Percentiles rank a stretch among this genome's conserved stretches.
phyloP scores from a whole-genome alignment of 805 yeast species.

The Torulaspora franciscae region DNA sequence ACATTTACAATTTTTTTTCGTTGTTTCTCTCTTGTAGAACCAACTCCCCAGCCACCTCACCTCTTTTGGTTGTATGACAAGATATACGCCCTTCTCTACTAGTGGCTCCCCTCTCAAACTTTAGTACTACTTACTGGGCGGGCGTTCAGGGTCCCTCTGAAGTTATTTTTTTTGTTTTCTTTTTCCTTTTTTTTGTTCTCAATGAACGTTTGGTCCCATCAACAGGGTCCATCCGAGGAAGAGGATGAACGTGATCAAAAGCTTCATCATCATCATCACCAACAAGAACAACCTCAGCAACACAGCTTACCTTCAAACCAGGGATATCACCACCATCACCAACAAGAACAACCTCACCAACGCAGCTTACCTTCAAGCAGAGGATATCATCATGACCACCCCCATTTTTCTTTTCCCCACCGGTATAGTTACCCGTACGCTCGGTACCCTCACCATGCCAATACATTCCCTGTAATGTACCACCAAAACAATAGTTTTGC shows the following conservation, averaged over 20 bases:
- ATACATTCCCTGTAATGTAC: background rate
- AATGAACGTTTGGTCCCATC: background rate
- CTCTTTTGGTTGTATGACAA: background rate
- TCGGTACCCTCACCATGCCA: background rate
- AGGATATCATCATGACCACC: too few relatives aligned
- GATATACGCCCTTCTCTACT: background rate
- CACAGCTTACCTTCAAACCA: background rate
- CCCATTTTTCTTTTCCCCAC: background rate
- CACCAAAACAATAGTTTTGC: background rate
- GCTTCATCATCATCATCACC: conserved; percentile 7
- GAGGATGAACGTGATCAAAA: conserved; percentile 7
- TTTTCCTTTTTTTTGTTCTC: background rate
- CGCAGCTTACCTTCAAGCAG: background rate
- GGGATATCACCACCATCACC: background rate
- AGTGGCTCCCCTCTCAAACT: background rate
- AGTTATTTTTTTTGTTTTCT: background rate
- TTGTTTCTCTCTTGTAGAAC: too few relatives aligned
- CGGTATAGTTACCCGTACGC: background rate
- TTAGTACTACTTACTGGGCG: background rate
- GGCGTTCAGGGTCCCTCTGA: background rate
- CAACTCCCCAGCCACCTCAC: background rate
- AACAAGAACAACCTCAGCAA: conserved; percentile 2
- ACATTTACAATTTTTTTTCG: too few relatives aligned
- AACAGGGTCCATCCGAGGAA: background rate
- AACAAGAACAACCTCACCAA: conserved; percentile 3